A percentile compares a stretch with the other conserved stretches of the same genome.
These are phyloP conservation scores for Ambrosiella cleistominuta DNA, from an alignment of 2,329 filamentous ascomycete genomes.

Conservation along the genomic window DNA sequence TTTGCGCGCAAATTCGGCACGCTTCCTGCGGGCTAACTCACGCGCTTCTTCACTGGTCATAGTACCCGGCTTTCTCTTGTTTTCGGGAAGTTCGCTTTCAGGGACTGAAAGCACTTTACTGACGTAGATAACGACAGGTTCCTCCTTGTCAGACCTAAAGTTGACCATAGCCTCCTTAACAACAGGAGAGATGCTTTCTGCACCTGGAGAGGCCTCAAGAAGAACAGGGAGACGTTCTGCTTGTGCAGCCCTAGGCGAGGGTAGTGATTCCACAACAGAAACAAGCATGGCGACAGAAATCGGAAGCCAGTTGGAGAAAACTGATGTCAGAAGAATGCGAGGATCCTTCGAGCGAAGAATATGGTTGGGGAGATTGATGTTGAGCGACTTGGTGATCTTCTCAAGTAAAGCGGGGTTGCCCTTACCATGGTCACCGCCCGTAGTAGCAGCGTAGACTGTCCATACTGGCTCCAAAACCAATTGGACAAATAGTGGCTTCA, in stretches of 20 bases:
- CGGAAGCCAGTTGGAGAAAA: conserved; percentile 82
- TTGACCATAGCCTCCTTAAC: conserved; percentile 67
- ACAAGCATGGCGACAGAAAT: conserved; percentile 84
- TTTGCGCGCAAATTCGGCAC: conserved; percentile 69
- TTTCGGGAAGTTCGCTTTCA: conserved; percentile 77
- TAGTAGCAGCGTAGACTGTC: conserved; percentile 86
- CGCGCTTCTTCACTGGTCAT: conserved; percentile 80
- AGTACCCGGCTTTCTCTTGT: conserved; percentile 53
- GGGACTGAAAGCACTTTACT: conserved; percentile 97
- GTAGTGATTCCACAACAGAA: conserved; percentile 82
- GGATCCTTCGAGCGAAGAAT: conserved; percentile 70
- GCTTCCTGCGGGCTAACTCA: conserved; percentile 72
- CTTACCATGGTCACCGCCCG: conserved; percentile 62
- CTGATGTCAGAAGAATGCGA: conserved; percentile 61
- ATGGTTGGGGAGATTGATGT: conserved; percentile 69
- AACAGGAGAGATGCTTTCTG: conserved; percentile 46
- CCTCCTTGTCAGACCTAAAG: conserved; percentile 52
- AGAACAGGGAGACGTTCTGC: conserved; percentile 62
- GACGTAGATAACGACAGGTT: conserved; percentile 81
- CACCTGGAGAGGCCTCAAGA: conserved; percentile 62
- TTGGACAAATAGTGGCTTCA: conserved; percentile 97
- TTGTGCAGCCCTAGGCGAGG: conserved; percentile 67
- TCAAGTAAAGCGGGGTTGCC: conserved; percentile 70
- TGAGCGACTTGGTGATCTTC: conserved; percentile 87
- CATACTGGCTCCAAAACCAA: conserved; percentile 89